Evolutionary conservation across 2,329 filamentous ascomycete species (phyloP).

Genomic region (Berkeleyomyces rouxiae): DNA sequence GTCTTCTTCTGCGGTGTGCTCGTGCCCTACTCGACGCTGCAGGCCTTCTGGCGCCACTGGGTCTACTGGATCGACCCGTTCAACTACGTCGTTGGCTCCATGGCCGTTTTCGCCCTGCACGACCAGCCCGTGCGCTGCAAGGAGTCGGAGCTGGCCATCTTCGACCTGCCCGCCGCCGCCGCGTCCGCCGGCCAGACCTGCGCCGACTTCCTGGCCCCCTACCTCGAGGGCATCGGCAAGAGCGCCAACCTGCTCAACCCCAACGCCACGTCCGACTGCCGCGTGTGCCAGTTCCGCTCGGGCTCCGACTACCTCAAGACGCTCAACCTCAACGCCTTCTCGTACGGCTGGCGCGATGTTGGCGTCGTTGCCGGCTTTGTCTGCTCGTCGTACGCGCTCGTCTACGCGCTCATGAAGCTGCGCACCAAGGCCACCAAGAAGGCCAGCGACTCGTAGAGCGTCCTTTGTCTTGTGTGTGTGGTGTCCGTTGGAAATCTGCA

Average conservation of each 20-base stretch:
- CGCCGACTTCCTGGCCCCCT: constrained; percentile 36
- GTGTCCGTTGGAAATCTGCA: not conserved
- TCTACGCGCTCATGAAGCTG: constrained; percentile 31
- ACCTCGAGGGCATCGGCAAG: constrained; percentile 30
- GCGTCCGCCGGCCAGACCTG: constrained; percentile 31
- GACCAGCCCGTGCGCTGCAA: constrained; percentile 30
- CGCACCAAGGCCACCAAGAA: constrained; percentile 32
- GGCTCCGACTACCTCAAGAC: constrained; percentile 44
- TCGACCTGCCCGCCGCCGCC: constrained; percentile 28
- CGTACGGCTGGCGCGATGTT: constrained; percentile 50
- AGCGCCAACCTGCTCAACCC: constrained; percentile 42
- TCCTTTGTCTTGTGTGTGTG: not conserved
- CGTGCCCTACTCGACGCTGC: constrained; percentile 47
- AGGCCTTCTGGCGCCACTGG: constrained; percentile 52
- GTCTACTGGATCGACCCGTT: constrained; percentile 46
- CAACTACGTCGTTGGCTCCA: constrained; percentile 41
- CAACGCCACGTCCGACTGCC: constrained; percentile 35
- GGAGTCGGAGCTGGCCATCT: constrained; percentile 31
- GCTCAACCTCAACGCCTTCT: constrained; percentile 43
- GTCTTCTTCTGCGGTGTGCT: constrained; percentile 61
- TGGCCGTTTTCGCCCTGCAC: constrained; percentile 37
- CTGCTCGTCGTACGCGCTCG: constrained; percentile 33
- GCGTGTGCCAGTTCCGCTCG: constrained; percentile 41
- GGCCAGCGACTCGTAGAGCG: constrained; percentile 17
- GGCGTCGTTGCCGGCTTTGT: constrained; percentile 41